Percentiles rank a stretch among this genome's conserved stretches.
phyloP scores from a whole-genome alignment of 148 eudicot species.

The Silene uniflora region DNA sequence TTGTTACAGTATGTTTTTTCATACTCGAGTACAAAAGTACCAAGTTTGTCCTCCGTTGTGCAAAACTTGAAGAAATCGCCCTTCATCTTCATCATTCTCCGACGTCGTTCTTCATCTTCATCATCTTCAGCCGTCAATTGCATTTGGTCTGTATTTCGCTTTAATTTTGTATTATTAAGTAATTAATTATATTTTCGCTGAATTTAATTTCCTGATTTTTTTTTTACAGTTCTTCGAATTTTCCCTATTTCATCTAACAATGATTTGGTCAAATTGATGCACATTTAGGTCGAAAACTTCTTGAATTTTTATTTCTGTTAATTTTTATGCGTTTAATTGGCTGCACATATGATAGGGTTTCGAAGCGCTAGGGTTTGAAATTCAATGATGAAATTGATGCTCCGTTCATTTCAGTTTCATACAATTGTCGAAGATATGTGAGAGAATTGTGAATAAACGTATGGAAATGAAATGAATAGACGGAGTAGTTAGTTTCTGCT shows the following conservation, averaged over 20 bases:
- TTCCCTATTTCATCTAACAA: no score
- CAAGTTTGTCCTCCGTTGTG: no score
- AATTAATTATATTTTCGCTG: no score
- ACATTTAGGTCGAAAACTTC: background rate
- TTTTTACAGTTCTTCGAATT: no score
- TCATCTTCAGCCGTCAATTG: background rate
- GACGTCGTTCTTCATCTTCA: background rate
- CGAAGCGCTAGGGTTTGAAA: background rate
- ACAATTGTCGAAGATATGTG: no score
- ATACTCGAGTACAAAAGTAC: no score
- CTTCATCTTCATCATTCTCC: background rate
- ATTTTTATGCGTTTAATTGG: background rate
- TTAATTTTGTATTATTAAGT: background rate
- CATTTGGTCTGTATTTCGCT: background rate
- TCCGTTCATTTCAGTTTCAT: no score
- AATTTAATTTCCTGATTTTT: no score
- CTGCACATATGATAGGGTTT: background rate
- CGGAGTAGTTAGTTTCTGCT: background rate
- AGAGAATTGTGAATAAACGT: no score
- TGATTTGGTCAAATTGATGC: background rate
- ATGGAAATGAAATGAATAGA: no score
- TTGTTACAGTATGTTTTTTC: no score
- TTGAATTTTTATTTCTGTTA: no score
- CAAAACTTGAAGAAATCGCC: background rate
- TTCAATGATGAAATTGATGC: background rate